These are phyloP conservation scores for Talaromyces trachyspermus DNA, from an alignment of 495 filamentous ascomycete genomes.

Conservation along the genomic window DNA sequence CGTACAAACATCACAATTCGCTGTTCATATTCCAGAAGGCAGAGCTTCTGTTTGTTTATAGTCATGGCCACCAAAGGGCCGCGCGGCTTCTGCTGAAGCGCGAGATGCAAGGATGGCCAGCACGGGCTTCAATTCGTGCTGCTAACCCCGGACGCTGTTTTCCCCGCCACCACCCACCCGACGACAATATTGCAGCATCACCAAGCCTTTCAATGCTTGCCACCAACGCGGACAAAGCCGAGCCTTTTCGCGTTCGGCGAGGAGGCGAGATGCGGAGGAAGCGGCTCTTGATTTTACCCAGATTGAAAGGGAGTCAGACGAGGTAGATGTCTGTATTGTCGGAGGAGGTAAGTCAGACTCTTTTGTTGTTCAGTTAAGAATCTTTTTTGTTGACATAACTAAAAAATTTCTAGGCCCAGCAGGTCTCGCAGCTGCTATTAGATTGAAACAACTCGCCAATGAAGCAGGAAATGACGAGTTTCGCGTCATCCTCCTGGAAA, in stretches of 20 bases:
- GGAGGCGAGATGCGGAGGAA: constrained; percentile 41
- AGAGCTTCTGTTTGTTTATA: too few species aligned
- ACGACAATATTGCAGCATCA: constrained; percentile 14
- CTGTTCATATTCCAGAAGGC: too few species aligned
- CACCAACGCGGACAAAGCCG: constrained; percentile 22
- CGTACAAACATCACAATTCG: too few species aligned
- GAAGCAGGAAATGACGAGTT: constrained; percentile 95
- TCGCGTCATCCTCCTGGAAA: constrained; percentile 86
- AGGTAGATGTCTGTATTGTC: constrained; percentile 95
- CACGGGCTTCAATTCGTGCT: constrained; percentile 18
- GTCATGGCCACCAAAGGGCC: constrained; percentile 37
- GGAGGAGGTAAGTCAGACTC: constrained; percentile 59
- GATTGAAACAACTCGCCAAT: constrained; percentile 91
- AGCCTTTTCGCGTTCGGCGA: constrained; percentile 43
- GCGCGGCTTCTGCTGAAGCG: constrained; percentile 39
- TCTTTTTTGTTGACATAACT: constrained; percentile 11
- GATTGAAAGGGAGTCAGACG: constrained; percentile 78
- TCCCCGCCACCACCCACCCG: constrained; percentile 17
- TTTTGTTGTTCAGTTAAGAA: constrained; percentile 1
- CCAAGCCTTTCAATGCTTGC: constrained; percentile 16
- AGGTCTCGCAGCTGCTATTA: constrained; percentile 86
- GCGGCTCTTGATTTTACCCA: constrained; percentile 65
- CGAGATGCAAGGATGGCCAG: constrained; percentile 26
- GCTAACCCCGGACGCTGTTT: constrained; percentile 17
- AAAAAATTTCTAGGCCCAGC: constrained; percentile 58